Evolutionary conservation across 169 alveolate genomes (phyloP).

Genomic region (Miamiensis avidus): DNA sequence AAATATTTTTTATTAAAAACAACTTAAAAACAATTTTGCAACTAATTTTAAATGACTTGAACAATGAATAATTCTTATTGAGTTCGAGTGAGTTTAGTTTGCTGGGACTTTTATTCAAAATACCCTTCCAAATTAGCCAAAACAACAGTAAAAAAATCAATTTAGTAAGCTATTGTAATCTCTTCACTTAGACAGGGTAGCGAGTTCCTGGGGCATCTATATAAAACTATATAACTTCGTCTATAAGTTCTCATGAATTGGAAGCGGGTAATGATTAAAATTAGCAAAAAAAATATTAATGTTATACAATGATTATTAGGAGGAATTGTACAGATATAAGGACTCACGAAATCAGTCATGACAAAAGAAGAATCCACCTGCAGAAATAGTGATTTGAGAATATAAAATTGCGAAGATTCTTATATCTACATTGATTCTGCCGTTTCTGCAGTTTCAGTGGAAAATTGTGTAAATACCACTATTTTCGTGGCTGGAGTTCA

Average conservation of each 20-base stretch:
- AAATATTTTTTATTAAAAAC: conserved; percentile 65
- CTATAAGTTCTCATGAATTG: not conserved
- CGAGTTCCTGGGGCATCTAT: not conserved
- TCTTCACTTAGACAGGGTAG: conserved; percentile 16
- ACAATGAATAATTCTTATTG: conserved; percentile 61
- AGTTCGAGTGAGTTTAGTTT: conserved; percentile 72
- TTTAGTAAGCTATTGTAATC: conserved; percentile 12
- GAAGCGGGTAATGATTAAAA: not conserved
- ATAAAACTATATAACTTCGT: too few relatives aligned
- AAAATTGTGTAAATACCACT: conserved; percentile 70
- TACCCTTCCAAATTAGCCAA: conserved; percentile 26
- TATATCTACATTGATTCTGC: conserved; percentile 77
- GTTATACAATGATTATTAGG: not conserved
- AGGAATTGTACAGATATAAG: conserved; percentile 34
- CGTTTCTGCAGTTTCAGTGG: conserved; percentile 56
- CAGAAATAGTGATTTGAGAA: conserved; percentile 64
- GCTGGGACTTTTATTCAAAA: conserved; percentile 62
- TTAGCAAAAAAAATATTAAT: too few relatives aligned
- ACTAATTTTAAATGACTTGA: conserved; percentile 70
- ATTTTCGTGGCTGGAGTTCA: conserved; percentile 78
- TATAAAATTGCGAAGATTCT: conserved; percentile 78
- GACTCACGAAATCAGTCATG: conserved; percentile 76
- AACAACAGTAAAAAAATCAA: conserved; percentile 2
- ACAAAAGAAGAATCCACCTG: conserved; percentile 53
- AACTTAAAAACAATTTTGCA: conserved; percentile 65